Percentiles rank a stretch among this genome's conserved stretches.
These are phyloP conservation scores for Prunus mongolica DNA, from an alignment of 306 rosid species.

Conservation along the genomic window DNA sequence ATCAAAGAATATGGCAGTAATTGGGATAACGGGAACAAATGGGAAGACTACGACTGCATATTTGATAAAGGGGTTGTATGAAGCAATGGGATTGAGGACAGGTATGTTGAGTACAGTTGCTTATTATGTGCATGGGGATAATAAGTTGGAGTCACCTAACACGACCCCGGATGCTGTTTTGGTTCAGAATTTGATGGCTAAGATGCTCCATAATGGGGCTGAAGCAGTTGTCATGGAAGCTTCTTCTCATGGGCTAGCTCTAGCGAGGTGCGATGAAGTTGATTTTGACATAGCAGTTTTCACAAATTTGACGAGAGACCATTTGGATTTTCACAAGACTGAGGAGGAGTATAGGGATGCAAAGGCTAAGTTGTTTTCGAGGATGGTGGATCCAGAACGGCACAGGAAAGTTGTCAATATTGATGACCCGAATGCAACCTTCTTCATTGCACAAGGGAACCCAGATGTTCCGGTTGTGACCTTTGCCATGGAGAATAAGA, in stretches of 20 bases:
- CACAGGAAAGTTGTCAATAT: constrained; percentile 87
- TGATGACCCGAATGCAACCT: constrained; percentile 72
- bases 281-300: constrained; percentile 90
- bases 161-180: constrained; percentile 62
- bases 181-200: constrained; percentile 86
- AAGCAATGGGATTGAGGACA: constrained; percentile 80
- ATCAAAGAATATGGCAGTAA: constrained; percentile 77
- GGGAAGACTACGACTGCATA: constrained; percentile 78
- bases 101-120: constrained; percentile 85
- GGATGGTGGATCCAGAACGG: constrained; percentile 84
- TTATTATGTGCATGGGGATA: constrained; percentile 75
- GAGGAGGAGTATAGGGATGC: constrained; percentile 61
- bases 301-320: constrained; percentile 61
- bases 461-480: constrained; percentile 82
- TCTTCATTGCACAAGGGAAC: constrained; percentile 64
- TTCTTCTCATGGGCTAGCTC: constrained; percentile 51
- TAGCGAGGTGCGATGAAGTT: constrained; percentile 71
- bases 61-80: constrained; percentile 86
- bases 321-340: constrained; percentile 44
- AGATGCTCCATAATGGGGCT: constrained; percentile 92
- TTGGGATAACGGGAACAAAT: constrained; percentile 72
- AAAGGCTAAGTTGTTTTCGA: constrained; percentile 60
- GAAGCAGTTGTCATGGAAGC: constrained; percentile 83
- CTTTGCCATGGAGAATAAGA: constrained; percentile 78
- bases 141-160: constrained; percentile 60